Evolutionary conservation across 148 eudicot genomes (phyloP).

Genomic region (Amaranthus cruentus): DNA sequence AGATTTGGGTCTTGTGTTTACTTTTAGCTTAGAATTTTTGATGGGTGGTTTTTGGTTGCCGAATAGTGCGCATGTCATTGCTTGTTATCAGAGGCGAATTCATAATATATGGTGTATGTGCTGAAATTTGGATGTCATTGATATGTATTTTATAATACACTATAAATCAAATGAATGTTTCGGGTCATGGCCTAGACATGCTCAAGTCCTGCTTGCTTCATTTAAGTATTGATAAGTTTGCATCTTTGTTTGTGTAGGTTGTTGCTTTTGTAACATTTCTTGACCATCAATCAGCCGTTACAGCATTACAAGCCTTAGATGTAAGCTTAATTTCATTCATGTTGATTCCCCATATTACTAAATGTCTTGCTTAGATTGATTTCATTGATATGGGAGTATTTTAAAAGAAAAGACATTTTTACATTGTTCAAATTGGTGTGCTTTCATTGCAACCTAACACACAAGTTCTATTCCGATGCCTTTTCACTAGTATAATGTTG

Average conservation of each 20-base stretch:
- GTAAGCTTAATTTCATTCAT: conserved; percentile 27
- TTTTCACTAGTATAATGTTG: background rate
- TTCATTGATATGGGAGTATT: background rate
- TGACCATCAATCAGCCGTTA: conserved; percentile 78
- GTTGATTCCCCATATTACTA: background rate
- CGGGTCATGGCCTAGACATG: too few species aligned
- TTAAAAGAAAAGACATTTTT: too few species aligned
- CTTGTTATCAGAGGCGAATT: too few species aligned
- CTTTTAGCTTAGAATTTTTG: background rate
- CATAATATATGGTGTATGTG: too few species aligned
- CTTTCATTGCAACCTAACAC: background rate
- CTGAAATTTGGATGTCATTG: too few species aligned
- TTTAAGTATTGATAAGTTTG: background rate
- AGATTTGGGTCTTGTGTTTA: background rate
- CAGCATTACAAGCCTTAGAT: conserved; percentile 62
- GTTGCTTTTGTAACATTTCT: conserved; percentile 92
- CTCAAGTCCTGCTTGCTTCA: background rate
- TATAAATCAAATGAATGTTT: too few species aligned
- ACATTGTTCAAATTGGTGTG: background rate
- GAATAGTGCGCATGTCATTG: background rate
- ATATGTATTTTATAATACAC: too few species aligned
- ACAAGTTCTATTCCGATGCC: background rate
- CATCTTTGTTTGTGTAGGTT: conserved; percentile 47
- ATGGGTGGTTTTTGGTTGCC: background rate
- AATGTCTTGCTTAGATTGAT: background rate